These are phyloP conservation scores for Aspergillus novoparasiticus DNA, from an alignment of 2,329 filamentous ascomycete species.

Conservation along the genomic window DNA sequence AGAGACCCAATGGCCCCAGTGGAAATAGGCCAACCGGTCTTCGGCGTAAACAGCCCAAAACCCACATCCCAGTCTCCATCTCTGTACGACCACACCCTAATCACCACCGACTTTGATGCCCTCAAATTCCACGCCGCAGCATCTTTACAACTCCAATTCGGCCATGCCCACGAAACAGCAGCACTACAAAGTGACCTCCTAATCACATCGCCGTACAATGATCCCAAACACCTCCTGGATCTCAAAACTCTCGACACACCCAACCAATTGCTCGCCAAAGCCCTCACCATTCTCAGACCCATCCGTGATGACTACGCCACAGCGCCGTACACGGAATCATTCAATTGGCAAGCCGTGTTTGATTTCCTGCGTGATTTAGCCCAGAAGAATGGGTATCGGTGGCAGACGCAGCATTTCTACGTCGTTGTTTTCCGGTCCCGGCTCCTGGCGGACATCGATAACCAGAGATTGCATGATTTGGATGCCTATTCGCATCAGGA, in stretches of 20 bases:
- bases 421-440: slow-evolving; percentile 81
- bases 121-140: slow-evolving; percentile 39
- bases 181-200: slow-evolving; percentile 42
- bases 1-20: slow-evolving; percentile 12
- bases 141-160: slow-evolving; percentile 32
- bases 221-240: slow-evolving; percentile 70
- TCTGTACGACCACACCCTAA: slow-evolving; percentile 34
- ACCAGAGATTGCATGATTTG: slow-evolving; percentile 68
- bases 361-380: slow-evolving; percentile 58
- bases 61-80: background rate
- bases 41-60: background rate
- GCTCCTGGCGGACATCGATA: slow-evolving; percentile 68
- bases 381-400: slow-evolving; percentile 51
- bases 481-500: slow-evolving; percentile 81
- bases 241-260: slow-evolving; percentile 66
- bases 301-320: slow-evolving; percentile 74
- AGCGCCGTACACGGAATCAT: slow-evolving; percentile 69
- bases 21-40: slow-evolving; percentile 10
- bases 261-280: slow-evolving; percentile 70
- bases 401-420: slow-evolving; percentile 71
- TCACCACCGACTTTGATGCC: slow-evolving; percentile 37
- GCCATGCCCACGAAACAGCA: slow-evolving; percentile 7
- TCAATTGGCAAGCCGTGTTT: slow-evolving; percentile 75
- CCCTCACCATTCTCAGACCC: slow-evolving; percentile 66
- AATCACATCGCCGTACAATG: slow-evolving; percentile 75